Conservation (phyloP, 495 filamentous ascomycete species). For the Bacidia rubella region DNA sequence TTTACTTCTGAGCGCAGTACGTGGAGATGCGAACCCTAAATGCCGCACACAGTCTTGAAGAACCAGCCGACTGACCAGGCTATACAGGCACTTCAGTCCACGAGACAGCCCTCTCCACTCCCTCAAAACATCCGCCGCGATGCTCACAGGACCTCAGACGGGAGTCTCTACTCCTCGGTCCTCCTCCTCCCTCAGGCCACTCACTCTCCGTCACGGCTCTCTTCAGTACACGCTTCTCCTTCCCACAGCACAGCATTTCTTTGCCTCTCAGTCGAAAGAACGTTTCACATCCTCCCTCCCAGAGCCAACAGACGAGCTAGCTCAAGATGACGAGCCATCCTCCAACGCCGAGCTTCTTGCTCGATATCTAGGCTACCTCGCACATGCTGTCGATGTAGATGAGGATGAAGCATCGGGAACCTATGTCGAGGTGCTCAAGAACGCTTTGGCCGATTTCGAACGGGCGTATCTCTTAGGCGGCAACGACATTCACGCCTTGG, state of each 20-base stretch:
- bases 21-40: background rate
- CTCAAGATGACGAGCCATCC: constrained; percentile 93
- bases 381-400: constrained; percentile 72
- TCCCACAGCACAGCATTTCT: constrained; percentile 88
- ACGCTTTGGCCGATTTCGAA: constrained; percentile 89
- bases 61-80: no score
- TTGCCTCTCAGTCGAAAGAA: constrained; percentile 83
- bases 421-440: constrained; percentile 75
- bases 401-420: constrained; percentile 69
- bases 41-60: background rate
- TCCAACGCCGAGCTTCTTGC: constrained; percentile 83
- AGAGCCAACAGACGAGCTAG: constrained; percentile 85
- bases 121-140: constrained; percentile 72
- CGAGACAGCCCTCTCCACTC: constrained; percentile 10
- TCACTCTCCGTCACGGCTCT: constrained; percentile 80
- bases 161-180: constrained; percentile 91
- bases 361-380: constrained; percentile 79
- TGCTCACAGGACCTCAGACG: constrained; percentile 69
- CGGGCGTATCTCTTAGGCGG: constrained; percentile 75
- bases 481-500: constrained; percentile 90
- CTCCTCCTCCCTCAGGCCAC: constrained; percentile 77
- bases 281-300: constrained; percentile 73
- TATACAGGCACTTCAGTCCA: background rate
- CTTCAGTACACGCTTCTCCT: constrained; percentile 92
- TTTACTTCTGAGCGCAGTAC: background rate